Percentiles rank a stretch among this genome's conserved stretches.
Evolutionary conservation across 1,139 yeast species (phyloP).

Genomic region (Lodderomyces margitis): DNA sequence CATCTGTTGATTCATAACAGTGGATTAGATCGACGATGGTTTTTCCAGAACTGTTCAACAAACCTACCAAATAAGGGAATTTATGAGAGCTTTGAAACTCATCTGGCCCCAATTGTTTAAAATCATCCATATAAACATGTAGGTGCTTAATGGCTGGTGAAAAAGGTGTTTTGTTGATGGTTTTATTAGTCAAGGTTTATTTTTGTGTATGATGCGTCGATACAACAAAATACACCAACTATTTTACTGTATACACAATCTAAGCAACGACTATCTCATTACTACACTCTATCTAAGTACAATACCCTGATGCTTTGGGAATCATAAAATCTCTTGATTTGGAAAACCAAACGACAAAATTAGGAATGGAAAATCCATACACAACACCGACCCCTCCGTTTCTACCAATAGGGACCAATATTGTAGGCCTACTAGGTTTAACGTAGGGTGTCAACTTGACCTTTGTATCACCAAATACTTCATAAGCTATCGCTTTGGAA

Average conservation of each 20-base stretch:
- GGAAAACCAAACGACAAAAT: slow-evolving; percentile 24
- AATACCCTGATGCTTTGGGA: slow-evolving; percentile 14
- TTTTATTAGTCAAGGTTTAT: neutral
- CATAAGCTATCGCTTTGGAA: slow-evolving; percentile 16
- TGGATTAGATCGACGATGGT: slow-evolving; percentile 25
- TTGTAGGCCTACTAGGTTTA: slow-evolving; percentile 11
- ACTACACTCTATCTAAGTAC: slow-evolving; percentile 7
- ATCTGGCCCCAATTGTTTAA: slow-evolving; percentile 22
- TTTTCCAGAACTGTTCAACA: slow-evolving; percentile 22
- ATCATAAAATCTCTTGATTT: slow-evolving; percentile 27
- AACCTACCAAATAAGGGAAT: slow-evolving; percentile 17
- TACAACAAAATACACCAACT: neutral
- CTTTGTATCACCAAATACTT: slow-evolving; percentile 17
- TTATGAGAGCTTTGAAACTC: slow-evolving; percentile 15
- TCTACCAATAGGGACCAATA: slow-evolving; percentile 33
- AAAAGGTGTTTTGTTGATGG: neutral
- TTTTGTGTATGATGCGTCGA: slow-evolving; percentile 2
- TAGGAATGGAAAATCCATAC: slow-evolving; percentile 30
- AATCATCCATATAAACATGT: slow-evolving; percentile 23
- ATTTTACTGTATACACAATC: neutral
- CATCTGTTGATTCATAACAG: slow-evolving; percentile 11
- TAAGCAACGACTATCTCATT: no score
- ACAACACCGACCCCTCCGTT: slow-evolving; percentile 36
- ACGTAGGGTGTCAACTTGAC: slow-evolving; percentile 16
- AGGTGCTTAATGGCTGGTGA: neutral